Conservation (phyloP, 2,329 filamentous ascomycete genomes). For the Gliomastix tumulicola region DNA sequence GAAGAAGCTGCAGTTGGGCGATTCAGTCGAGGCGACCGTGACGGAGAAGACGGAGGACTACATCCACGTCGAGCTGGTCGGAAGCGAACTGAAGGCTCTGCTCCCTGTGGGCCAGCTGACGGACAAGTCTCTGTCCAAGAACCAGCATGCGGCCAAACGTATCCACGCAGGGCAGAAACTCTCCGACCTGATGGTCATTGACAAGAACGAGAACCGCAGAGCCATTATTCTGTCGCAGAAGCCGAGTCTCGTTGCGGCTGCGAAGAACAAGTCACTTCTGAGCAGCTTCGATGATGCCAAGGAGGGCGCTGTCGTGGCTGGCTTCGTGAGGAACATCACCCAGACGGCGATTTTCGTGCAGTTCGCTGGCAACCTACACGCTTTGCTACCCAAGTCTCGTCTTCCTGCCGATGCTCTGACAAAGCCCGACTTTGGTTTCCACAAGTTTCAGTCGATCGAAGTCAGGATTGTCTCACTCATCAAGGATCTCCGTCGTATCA, state of each 20-base stretch:
- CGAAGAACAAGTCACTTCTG: constrained; percentile 66
- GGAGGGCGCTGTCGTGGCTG: constrained; percentile 61
- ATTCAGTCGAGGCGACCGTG: constrained; percentile 70
- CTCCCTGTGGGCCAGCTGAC: constrained; percentile 73
- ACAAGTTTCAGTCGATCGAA: constrained; percentile 67
- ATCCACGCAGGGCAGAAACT: constrained; percentile 80
- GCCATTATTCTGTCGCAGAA: constrained; percentile 77
- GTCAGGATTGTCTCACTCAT: constrained; percentile 70
- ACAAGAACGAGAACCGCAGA: constrained; percentile 72
- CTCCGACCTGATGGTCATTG: constrained; percentile 75
- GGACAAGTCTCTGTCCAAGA: constrained; percentile 78
- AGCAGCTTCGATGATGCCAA: constrained; percentile 63
- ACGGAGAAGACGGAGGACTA: constrained; percentile 76
- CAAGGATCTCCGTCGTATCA: constrained; percentile 60
- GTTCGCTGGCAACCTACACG: constrained; percentile 71
- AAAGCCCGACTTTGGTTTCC: constrained; percentile 70
- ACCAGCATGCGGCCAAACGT: constrained; percentile 67
- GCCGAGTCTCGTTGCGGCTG: constrained; percentile 70
- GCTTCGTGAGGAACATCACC: constrained; percentile 82
- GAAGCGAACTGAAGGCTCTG: constrained; percentile 68
- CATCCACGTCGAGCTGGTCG: constrained; percentile 68
- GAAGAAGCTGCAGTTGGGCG: constrained; percentile 64
- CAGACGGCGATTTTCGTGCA: constrained; percentile 80
- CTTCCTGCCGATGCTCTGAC: constrained; percentile 63
- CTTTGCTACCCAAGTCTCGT: constrained; percentile 72